These are phyloP conservation scores for Cyamopsis tetragonoloba DNA, from an alignment of 306 rosid genomes.

Conservation along the genomic window DNA sequence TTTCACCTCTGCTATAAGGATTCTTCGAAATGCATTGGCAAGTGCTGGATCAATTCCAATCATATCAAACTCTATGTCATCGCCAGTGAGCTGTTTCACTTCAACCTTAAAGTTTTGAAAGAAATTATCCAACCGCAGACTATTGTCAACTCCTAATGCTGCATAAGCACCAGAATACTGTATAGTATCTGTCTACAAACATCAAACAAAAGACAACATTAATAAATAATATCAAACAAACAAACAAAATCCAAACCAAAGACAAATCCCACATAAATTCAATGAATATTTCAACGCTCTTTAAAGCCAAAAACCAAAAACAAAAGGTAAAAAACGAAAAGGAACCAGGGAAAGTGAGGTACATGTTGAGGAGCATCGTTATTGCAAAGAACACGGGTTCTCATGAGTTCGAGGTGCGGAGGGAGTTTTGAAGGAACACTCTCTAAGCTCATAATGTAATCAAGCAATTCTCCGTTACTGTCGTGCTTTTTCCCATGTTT, in stretches of 20 bases:
- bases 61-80: constrained; percentile 87
- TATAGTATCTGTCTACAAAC: constrained; percentile 74
- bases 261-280: not conserved
- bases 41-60: constrained; percentile 90
- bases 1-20: constrained; percentile 85
- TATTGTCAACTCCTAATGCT: constrained; percentile 63
- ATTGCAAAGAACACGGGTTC: constrained; percentile 44
- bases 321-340: not conserved
- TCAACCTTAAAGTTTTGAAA: constrained; percentile 68
- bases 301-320: not conserved
- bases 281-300: not conserved
- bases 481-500: too few relatives aligned
- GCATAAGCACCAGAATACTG: constrained; percentile 86
- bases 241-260: not conserved
- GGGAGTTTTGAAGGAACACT: constrained; percentile 42
- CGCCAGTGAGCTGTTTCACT: constrained; percentile 50
- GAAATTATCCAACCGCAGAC: constrained; percentile 60
- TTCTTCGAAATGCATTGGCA: constrained; percentile 92
- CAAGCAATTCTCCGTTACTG: constrained; percentile 23
- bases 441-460: constrained; percentile 43
- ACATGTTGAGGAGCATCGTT: constrained; percentile 51
- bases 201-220: constrained; percentile 21
- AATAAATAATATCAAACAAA: not conserved
- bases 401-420: constrained; percentile 36
- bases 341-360: not conserved